phyloP scores from a whole-genome alignment of 805 yeast species.

The Candida suzukii region DNA sequence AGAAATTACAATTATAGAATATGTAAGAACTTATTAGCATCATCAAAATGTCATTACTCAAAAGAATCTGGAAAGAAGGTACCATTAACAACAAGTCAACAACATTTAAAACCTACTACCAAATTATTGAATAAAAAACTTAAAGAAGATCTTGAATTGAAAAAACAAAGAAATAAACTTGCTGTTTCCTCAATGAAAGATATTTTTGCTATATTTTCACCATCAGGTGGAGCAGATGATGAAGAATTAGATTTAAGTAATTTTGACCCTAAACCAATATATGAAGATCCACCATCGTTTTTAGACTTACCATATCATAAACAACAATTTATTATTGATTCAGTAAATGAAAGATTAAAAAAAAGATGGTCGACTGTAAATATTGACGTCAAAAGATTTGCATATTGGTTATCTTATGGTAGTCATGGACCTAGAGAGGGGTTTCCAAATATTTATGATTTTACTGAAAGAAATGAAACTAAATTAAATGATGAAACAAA shows the following conservation, averaged over 20 bases:
- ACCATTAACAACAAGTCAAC: too few relatives aligned
- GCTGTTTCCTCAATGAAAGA: constrained; percentile 34
- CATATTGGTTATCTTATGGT: constrained; percentile 61
- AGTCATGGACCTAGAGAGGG: constrained; percentile 64
- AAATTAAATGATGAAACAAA: neutral
- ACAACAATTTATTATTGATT: constrained; percentile 48
- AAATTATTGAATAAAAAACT: constrained; percentile 14
- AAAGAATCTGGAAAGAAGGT: too few relatives aligned
- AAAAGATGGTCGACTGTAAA: constrained; percentile 50
- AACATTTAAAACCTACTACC: constrained; percentile 14
- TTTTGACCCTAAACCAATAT: constrained; percentile 27
- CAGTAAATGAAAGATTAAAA: constrained; percentile 36
- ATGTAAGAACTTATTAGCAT: too few relatives aligned
- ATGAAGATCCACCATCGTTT: constrained; percentile 21
- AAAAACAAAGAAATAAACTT: constrained; percentile 25
- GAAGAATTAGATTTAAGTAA: constrained; percentile 23
- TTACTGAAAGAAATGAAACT: constrained; percentile 5
- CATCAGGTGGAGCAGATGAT: constrained; percentile 20
- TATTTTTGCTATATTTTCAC: constrained; percentile 26
- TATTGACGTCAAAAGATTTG: constrained; percentile 42
- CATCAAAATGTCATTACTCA: too few relatives aligned
- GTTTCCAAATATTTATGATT: constrained; percentile 37
- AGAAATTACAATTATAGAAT: too few relatives aligned
- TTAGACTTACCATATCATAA: constrained; percentile 37
- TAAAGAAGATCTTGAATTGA: constrained; percentile 20